These are phyloP conservation scores for Rhodotorula sp. DNA, from an alignment of 1,284 basidiomycete species.

Conservation along the genomic window DNA sequence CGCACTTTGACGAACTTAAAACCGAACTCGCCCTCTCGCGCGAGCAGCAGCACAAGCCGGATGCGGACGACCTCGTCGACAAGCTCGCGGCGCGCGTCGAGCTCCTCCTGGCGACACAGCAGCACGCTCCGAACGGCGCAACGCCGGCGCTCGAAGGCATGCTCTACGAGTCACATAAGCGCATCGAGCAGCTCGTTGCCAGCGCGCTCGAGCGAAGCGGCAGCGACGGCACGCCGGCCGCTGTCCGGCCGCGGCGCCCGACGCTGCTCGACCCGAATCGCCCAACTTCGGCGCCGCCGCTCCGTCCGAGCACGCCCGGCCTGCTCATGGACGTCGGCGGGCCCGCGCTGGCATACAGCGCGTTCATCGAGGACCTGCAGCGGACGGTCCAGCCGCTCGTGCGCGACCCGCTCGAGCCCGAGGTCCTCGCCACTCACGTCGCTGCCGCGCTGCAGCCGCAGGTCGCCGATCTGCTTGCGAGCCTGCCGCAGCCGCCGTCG, in stretches of 20 bases:
- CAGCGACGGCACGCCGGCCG: not conserved
- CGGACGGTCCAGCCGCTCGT: conserved; percentile 9
- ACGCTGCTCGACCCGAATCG: not conserved
- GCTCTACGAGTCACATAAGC: not conserved
- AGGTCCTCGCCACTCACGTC: not conserved
- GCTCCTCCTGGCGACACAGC: not conserved
- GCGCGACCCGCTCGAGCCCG: not conserved
- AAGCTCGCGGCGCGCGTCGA: conserved; percentile 8
- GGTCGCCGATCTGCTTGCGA: not conserved
- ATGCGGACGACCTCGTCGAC: conserved; percentile 13
- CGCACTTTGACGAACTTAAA: conserved; percentile 21
- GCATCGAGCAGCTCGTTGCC: not conserved
- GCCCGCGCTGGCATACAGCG: not conserved
- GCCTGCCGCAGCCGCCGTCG: not conserved
- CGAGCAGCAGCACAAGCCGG: not conserved
- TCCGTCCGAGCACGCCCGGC: not conserved
- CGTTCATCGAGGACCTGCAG: conserved; percentile 18
- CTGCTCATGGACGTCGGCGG: not conserved
- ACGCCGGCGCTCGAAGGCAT: not conserved
- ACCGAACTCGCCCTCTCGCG: conserved; percentile 10
- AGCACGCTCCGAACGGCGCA: not conserved
- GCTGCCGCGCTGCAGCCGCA: conserved; percentile 1
- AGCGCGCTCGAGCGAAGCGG: not conserved
- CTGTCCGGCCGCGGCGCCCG: not conserved
- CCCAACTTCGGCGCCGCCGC: not conserved